Conservation (phyloP, 805 yeast genomes). For the Candida michaelii region DNA sequence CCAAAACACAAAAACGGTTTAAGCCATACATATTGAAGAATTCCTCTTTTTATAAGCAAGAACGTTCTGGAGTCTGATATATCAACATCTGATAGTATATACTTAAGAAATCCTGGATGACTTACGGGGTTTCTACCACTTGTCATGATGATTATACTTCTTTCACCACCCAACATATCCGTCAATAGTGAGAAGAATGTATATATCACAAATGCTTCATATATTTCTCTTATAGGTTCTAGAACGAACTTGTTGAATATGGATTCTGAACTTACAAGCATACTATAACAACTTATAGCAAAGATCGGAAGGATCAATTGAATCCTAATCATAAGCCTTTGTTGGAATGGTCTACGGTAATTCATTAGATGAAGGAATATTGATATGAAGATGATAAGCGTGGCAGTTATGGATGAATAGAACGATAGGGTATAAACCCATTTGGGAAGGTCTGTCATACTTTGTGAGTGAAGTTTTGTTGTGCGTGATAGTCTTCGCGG, state of each 20-base stretch:
- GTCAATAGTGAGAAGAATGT: constrained; percentile 86
- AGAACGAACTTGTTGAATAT: constrained; percentile 43
- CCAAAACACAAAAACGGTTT: constrained; percentile 77
- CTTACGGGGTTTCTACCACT: constrained; percentile 69
- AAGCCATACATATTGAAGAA: constrained; percentile 92
- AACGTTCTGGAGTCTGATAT: constrained; percentile 84
- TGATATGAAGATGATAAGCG: constrained; percentile 22
- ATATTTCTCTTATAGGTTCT: constrained; percentile 82
- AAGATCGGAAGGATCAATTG: constrained; percentile 80
- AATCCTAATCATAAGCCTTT: constrained; percentile 79
- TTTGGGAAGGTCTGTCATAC: constrained; percentile 5
- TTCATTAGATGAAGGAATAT: constrained; percentile 46
- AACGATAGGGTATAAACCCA: constrained; percentile 18
- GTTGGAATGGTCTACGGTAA: constrained; percentile 87
- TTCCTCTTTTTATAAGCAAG: constrained; percentile 74
- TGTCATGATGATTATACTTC: constrained; percentile 70
- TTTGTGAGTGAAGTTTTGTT: too few relatives aligned
- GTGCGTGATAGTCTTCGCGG: too few relatives aligned
- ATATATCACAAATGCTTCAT: constrained; percentile 94
- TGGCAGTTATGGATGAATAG: constrained; percentile 22
- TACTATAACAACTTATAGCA: constrained; percentile 65
- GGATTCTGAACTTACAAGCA: constrained; percentile 47
- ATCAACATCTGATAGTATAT: constrained; percentile 60
- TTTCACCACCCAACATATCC: constrained; percentile 87
- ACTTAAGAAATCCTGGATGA: constrained; percentile 60